These are phyloP conservation scores for Nephelium lappaceum DNA, from an alignment of 345 rosid species.

Conservation along the genomic window DNA sequence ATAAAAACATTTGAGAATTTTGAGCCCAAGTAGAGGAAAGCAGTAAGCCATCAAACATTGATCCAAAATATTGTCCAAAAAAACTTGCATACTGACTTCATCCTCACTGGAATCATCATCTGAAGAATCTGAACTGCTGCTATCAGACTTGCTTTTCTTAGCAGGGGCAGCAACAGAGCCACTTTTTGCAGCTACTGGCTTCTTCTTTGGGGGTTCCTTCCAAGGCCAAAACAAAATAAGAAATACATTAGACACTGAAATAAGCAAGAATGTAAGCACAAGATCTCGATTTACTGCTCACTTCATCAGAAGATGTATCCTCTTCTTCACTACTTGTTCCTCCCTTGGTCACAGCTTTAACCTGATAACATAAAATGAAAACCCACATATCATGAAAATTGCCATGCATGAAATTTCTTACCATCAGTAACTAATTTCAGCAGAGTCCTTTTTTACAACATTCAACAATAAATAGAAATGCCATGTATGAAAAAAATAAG, in stretches of 20 bases:
- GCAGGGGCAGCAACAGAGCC: slow-evolving; percentile 31
- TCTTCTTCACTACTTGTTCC: slow-evolving; percentile 35
- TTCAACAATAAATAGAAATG: too few relatives aligned
- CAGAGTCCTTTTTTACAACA: neutral
- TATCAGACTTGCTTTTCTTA: slow-evolving; percentile 31
- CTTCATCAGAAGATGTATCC: slow-evolving; percentile 40
- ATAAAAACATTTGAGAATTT: neutral
- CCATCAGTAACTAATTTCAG: neutral
- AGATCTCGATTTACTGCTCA: slow-evolving; percentile 13
- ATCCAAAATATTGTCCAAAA: neutral
- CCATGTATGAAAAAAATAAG: too few relatives aligned
- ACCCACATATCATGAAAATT: neutral
- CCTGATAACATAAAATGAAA: slow-evolving; percentile 16
- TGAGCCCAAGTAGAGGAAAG: neutral
- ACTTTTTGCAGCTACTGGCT: slow-evolving; percentile 33
- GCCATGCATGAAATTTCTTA: too few relatives aligned
- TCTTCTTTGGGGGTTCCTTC: slow-evolving; percentile 28
- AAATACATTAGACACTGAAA: neutral
- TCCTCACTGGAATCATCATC: slow-evolving; percentile 35
- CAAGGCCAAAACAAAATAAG: neutral
- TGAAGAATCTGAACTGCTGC: slow-evolving; percentile 37
- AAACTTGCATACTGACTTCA: slow-evolving; percentile 1
- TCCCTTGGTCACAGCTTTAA: slow-evolving; percentile 22
- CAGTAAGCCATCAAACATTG: neutral
- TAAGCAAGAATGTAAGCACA: neutral